A percentile compares a stretch with the other conserved stretches of the same genome.
phyloP scores from a whole-genome alignment of 768 basidiomycete species.

The Candolleomyces efflorescens region DNA sequence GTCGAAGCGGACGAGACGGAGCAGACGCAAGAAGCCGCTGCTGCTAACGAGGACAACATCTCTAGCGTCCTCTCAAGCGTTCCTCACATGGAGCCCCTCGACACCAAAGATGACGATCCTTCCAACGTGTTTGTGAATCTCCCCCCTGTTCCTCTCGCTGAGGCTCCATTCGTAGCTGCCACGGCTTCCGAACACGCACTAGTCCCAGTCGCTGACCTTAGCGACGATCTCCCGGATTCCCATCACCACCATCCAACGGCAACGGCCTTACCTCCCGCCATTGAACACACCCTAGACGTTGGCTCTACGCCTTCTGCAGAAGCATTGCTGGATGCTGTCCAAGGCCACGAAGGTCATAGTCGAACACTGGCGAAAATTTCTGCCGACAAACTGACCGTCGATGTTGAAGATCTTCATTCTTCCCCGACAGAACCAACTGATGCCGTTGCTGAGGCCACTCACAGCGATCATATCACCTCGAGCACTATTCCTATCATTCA shows the following conservation, averaged over 20 bases:
- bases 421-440: no score
- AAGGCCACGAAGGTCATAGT: background rate
- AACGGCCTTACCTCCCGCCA: background rate
- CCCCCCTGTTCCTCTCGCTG: constrained; percentile 3
- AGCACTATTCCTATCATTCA: background rate
- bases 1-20: background rate
- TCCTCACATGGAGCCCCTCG: constrained; percentile 5
- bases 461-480: no score
- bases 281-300: background rate
- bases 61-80: constrained; percentile 1
- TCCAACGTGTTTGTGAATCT: background rate
- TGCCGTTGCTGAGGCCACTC: no score
- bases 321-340: background rate
- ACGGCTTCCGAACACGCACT: background rate
- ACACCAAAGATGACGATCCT: background rate
- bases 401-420: no score
- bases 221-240: background rate
- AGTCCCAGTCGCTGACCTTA: background rate
- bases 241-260: background rate
- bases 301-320: background rate
- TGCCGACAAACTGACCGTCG: no score
- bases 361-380: no score
- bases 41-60: background rate
- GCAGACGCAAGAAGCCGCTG: background rate
- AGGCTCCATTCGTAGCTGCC: background rate